These are phyloP conservation scores for Diplocarpon rosae DNA, from an alignment of 2,329 filamentous ascomycete genomes.

Conservation along the genomic window DNA sequence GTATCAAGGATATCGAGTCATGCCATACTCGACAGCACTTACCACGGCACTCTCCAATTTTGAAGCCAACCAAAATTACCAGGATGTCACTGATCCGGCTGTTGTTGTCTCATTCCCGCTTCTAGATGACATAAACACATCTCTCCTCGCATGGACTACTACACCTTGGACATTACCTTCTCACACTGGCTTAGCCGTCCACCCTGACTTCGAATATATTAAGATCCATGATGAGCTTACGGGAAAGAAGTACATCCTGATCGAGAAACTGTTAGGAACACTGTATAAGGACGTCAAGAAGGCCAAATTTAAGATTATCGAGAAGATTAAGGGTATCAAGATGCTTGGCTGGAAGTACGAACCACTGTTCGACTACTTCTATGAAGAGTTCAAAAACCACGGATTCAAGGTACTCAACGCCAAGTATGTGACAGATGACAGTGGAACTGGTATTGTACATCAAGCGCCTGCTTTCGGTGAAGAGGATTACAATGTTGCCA, in stretches of 20 bases:
- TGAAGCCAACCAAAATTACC: conserved; percentile 90
- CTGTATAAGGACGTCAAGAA: conserved; percentile 95
- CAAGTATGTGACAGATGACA: conserved; percentile 77
- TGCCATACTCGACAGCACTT: conserved; percentile 89
- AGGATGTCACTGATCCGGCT: conserved; percentile 83
- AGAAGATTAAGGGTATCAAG: conserved; percentile 69
- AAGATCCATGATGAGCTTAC: conserved; percentile 77
- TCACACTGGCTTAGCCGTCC: conserved; percentile 64
- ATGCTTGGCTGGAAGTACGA: conserved; percentile 77
- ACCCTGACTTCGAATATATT: conserved; percentile 77
- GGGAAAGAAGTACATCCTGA: conserved; percentile 72
- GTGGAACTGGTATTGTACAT: conserved; percentile 89
- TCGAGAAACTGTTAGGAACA: conserved; percentile 70
- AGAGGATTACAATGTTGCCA: conserved; percentile 82
- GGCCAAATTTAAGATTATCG: conserved; percentile 76
- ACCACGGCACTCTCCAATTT: conserved; percentile 88
- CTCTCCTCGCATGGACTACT: conserved; percentile 78
- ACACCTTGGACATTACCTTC: conserved; percentile 82
- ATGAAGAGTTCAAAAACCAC: conserved; percentile 74
- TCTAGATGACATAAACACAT: conserved; percentile 62
- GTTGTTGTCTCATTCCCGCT: conserved; percentile 83
- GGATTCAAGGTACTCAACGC: conserved; percentile 77
- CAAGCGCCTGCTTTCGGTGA: conserved; percentile 90
- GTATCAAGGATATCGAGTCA: conserved; percentile 82
- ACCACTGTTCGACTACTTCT: conserved; percentile 83